Evolutionary conservation across 2,329 filamentous ascomycete species (phyloP), one percentile per base, ranked within the genome.

Genomic region (Cytospora piceae): DNA sequence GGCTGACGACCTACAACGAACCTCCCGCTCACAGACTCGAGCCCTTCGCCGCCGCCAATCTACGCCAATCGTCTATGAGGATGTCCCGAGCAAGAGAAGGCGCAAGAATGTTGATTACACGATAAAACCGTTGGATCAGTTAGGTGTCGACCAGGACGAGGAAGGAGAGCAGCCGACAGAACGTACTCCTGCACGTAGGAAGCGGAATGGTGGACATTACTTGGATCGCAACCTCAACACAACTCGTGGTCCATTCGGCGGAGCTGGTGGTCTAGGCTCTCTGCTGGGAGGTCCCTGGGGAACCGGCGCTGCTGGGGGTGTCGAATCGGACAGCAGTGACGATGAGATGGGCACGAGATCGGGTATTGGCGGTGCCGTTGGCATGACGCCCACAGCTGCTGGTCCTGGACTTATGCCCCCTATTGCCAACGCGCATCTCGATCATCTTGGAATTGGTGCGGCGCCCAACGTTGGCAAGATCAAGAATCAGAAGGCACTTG

Each of bases 241-340:
- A 27, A 96, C 93, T 0, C 92, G 90, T 74, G 95, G 95, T 11
- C 95, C 95, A 2, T 98, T 99, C 77, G 95, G 93, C 66, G 93
- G 95, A 52, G 91, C 91, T 55, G 88, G 89, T 53, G 92, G 92
- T 42, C 85, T 84, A 52, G 85, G 88, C 37, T 87, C 92, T 20
- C 82, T 95, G 15, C 85, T 94, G 63, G 88, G 83, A 67, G 92
- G 92, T 1, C 89, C 91, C 6, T 91, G 89, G 81, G 90, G 89
- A 64, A 87, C 87, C 53, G 90, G 86, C 15, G 91, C 91, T 27
- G 63, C 59, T 46, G 93, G 90, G 32, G 92, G 90, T 61, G 91
- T 89, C 11, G 95, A 98, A 72, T 97, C 94, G 7, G 95, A 99
- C 75, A 97, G 93, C 76, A 99, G 95, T 75, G 95, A 99, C 72